Evolutionary conservation across 306 rosid species (phyloP).

Genomic region (Erythrophleum fordii): DNA sequence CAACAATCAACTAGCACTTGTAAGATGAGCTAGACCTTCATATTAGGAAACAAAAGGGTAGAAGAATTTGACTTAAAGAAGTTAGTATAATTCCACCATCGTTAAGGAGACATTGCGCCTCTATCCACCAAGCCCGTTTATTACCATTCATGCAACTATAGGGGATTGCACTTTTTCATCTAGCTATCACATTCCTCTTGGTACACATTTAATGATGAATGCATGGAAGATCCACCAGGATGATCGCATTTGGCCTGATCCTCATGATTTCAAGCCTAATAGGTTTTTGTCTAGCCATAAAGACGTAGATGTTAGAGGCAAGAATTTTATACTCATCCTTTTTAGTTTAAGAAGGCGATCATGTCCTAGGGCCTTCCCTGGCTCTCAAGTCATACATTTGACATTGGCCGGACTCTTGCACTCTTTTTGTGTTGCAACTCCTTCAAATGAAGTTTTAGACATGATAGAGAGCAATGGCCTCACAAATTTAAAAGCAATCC

Average conservation of each 20-base stretch:
- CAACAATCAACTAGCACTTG: conserved; percentile 38
- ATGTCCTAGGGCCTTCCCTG: conserved; percentile 45
- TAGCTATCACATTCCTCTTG: conserved; percentile 44
- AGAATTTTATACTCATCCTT: conserved; percentile 41
- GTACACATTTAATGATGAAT: conserved; percentile 52
- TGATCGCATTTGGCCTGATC: conserved; percentile 41
- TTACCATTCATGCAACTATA: conserved; percentile 37
- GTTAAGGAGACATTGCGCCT: conserved; percentile 52
- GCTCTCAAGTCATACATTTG: conserved; percentile 44
- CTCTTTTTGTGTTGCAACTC: conserved; percentile 36
- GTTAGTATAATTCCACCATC: conserved; percentile 48
- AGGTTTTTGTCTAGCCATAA: conserved; percentile 46
- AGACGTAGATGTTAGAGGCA: conserved; percentile 43
- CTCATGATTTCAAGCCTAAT: conserved; percentile 43
- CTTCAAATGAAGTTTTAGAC: conserved; percentile 45
- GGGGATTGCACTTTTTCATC: conserved; percentile 51
- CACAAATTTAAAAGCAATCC: conserved; percentile 48
- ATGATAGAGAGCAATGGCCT: conserved; percentile 57
- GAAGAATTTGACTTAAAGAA: conserved; percentile 47
- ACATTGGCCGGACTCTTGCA: conserved; percentile 44
- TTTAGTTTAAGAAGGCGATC: conserved; percentile 54
- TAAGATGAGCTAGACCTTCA: conserved; percentile 44
- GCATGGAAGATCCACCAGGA: conserved; percentile 52
- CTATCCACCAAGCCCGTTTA: conserved; percentile 48
- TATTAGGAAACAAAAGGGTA: conserved; percentile 39